phyloP scores from a whole-genome alignment of 2,329 filamentous ascomycete species.

The Botrytis medusae region DNA sequence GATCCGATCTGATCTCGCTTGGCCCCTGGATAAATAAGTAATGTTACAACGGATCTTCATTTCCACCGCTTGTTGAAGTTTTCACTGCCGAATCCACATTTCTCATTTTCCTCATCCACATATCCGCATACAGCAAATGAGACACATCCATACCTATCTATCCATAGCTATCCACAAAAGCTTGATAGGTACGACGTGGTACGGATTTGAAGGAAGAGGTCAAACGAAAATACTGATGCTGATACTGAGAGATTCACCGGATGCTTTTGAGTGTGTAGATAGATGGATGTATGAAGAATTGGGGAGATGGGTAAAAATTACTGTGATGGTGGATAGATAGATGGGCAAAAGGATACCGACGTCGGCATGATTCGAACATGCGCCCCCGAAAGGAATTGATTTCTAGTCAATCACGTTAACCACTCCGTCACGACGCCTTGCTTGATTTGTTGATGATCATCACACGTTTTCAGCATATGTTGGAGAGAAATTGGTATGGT shows the following conservation, averaged over 20 bases:
- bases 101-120: not conserved
- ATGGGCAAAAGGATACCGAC: not conserved
- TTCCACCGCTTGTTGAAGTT: not conserved
- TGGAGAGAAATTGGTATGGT: too few relatives aligned
- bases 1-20: not conserved
- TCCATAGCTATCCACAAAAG: not conserved
- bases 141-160: not conserved
- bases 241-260: not conserved
- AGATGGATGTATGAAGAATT: not conserved
- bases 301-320: not conserved
- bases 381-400: conserved; percentile 13
- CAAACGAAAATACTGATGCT: not conserved
- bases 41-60: not conserved
- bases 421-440: not conserved
- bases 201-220: not conserved
- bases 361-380: conserved; percentile 16
- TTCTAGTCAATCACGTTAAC: conserved; percentile 17
- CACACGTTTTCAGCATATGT: fast-evolving
- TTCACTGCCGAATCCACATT: not conserved
- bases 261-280: not conserved
- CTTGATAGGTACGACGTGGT: not conserved
- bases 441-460: fast-evolving
- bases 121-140: not conserved
- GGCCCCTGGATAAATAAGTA: not conserved
- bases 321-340: not conserved